Conservation (phyloP, 139 green algal species). For the Asterochloris erici region DNA sequence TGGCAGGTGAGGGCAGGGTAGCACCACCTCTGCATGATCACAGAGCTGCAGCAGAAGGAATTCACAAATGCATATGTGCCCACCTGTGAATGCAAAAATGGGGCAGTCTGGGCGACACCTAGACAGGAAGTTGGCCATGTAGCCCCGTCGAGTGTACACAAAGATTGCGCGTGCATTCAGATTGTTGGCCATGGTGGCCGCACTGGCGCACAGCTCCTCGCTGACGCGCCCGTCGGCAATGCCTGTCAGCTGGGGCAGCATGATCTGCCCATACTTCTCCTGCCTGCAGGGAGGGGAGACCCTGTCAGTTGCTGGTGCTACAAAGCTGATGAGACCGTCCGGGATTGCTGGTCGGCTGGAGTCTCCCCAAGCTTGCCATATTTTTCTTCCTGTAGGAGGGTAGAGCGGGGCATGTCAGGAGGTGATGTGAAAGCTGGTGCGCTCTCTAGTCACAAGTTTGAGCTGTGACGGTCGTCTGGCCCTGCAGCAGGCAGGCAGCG, state of each 20-base stretch:
- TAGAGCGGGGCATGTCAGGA: too few relatives aligned
- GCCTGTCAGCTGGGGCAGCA: constrained; percentile 45
- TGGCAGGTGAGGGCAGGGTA: too few relatives aligned
- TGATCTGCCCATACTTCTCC: constrained; percentile 48
- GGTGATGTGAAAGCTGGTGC: too few relatives aligned
- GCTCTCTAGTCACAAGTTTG: too few relatives aligned
- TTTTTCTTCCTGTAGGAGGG: too few relatives aligned
- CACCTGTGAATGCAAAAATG: constrained; percentile 87
- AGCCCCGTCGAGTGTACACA: constrained; percentile 73
- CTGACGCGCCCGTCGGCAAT: constrained; percentile 41
- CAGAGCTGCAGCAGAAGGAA: neutral
- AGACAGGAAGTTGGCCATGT: constrained; percentile 74
- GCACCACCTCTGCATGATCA: too few relatives aligned
- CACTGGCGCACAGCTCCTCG: constrained; percentile 71
- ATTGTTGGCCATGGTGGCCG: constrained; percentile 65
- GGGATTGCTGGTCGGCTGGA: too few relatives aligned
- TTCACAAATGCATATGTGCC: neutral
- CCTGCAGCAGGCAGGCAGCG: too few relatives aligned
- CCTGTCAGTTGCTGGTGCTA: too few relatives aligned
- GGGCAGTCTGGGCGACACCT: constrained; percentile 71
- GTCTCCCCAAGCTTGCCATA: too few relatives aligned
- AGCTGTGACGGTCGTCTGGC: too few relatives aligned
- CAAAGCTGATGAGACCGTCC: too few relatives aligned
- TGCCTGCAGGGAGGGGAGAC: constrained; percentile 17
- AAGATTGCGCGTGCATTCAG: constrained; percentile 67